These are phyloP conservation scores for Amyloporia xantha DNA, from an alignment of 768 basidiomycete genomes.

Conservation along the genomic window DNA sequence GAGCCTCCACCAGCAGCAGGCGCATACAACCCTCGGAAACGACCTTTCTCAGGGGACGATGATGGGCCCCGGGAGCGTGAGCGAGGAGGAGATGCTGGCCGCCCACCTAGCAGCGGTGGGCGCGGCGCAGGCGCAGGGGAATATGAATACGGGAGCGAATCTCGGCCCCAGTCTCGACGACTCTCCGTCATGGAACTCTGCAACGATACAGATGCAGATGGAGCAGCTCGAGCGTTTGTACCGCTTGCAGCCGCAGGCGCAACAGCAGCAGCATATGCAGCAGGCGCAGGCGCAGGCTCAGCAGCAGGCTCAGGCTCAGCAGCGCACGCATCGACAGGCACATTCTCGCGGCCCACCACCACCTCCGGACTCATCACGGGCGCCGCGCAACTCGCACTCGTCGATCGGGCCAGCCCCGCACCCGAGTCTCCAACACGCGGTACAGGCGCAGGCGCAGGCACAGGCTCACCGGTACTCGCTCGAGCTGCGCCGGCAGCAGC, in stretches of 20 bases:
- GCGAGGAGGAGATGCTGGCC: conserved; percentile 10
- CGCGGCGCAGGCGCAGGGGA: conserved; percentile 31
- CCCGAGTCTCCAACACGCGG: conserved; percentile 19
- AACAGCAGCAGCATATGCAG: conserved; percentile 12
- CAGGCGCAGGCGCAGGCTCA: conserved; percentile 23
- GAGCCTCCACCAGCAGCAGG: conserved; percentile 15
- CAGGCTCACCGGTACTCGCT: conserved; percentile 35
- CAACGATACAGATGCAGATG: conserved; percentile 56
- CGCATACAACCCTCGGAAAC: conserved; percentile 46
- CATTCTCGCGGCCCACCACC: conserved; percentile 23
- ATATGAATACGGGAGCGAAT: conserved; percentile 68
- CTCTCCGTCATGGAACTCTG: conserved; percentile 87
- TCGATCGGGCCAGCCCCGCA: conserved; percentile 35
- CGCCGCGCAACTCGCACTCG: conserved; percentile 33
- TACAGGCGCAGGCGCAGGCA: conserved; percentile 10
- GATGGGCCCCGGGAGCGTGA: conserved; percentile 16
- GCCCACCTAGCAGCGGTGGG: neutral
- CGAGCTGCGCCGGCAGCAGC: conserved; percentile 41
- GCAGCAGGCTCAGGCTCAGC: conserved; percentile 2
- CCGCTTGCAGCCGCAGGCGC: conserved; percentile 28
- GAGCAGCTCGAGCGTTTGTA: conserved; percentile 43
- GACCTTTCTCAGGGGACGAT: conserved; percentile 47
- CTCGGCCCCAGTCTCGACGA: conserved; percentile 71
- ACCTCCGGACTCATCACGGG: conserved; percentile 28
- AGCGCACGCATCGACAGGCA: conserved; percentile 1